Evolutionary conservation across 2,329 filamentous ascomycete species (phyloP).

Genomic region (Fusarium subglutinans): DNA sequence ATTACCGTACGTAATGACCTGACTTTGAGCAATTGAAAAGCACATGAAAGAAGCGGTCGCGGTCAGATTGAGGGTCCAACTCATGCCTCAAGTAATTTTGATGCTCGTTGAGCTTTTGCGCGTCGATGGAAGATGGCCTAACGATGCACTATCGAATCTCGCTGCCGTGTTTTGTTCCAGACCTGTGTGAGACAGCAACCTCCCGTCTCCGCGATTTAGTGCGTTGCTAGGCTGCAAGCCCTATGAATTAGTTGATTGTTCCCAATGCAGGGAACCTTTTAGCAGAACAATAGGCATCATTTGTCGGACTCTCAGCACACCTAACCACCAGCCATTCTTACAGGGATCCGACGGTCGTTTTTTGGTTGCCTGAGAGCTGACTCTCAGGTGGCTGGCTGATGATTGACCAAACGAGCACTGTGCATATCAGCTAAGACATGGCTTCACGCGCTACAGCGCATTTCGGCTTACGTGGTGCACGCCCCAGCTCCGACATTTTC

Average conservation of each 20-base stretch:
- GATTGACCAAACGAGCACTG: neutral
- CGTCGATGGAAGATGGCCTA: neutral
- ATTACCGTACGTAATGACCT: neutral
- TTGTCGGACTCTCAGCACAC: neutral
- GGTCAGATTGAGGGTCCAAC: neutral
- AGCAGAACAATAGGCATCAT: neutral
- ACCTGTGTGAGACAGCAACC: neutral
- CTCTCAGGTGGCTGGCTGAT: neutral
- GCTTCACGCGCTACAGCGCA: neutral
- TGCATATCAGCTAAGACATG: neutral
- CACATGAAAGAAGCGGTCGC: neutral
- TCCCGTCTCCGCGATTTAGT: neutral
- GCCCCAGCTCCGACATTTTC: neutral
- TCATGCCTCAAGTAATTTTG: too few relatives aligned
- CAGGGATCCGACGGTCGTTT: neutral
- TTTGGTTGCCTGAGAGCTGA: neutral
- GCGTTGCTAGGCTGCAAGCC: neutral
- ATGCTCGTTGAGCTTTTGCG: neutral
- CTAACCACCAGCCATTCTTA: neutral
- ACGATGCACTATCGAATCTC: neutral
- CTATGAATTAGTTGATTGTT: neutral
- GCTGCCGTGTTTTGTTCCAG: neutral
- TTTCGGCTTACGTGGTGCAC: neutral
- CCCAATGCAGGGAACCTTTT: neutral
- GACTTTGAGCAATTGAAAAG: neutral